These are phyloP conservation scores for Serendipita indica DNA, from an alignment of 768 basidiomycete species.

Conservation along the genomic window DNA sequence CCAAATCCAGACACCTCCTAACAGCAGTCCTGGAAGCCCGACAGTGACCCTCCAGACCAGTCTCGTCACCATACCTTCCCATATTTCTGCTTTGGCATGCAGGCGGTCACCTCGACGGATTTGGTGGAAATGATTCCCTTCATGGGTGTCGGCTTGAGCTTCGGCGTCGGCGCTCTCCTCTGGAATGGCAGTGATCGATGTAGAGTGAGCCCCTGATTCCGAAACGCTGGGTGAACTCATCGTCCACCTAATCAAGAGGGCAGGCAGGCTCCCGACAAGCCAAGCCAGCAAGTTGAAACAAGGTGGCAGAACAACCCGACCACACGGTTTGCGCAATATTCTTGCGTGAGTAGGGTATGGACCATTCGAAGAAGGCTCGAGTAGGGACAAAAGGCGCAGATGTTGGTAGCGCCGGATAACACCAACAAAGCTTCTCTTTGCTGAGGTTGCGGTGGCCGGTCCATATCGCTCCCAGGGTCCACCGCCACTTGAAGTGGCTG, in stretches of 20 bases:
- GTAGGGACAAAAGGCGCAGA: not conserved
- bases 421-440: not conserved
- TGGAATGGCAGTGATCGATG: not conserved
- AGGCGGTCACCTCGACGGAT: too few relatives aligned
- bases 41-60: not conserved
- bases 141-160: not conserved
- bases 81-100: not conserved
- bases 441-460: not conserved
- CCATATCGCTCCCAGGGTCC: slow-evolving; percentile 6
- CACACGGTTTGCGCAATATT: not conserved
- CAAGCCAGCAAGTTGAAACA: not conserved
- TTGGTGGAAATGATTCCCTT: too few relatives aligned
- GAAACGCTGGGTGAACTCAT: too few relatives aligned
- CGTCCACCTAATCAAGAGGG: not conserved
- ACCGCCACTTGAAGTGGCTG: not conserved
- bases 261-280: not conserved
- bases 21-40: not conserved
- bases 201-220: not conserved
- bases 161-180: not conserved
- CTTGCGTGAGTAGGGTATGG: too few relatives aligned
- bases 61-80: not conserved
- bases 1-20: not conserved
- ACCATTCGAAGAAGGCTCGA: too few relatives aligned
- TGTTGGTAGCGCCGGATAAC: not conserved
- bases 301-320: not conserved